Evolutionary conservation across 345 rosid genomes (phyloP), one percentile per base, ranked within the genome.

Genomic region (Leavenworthia alabamica): DNA sequence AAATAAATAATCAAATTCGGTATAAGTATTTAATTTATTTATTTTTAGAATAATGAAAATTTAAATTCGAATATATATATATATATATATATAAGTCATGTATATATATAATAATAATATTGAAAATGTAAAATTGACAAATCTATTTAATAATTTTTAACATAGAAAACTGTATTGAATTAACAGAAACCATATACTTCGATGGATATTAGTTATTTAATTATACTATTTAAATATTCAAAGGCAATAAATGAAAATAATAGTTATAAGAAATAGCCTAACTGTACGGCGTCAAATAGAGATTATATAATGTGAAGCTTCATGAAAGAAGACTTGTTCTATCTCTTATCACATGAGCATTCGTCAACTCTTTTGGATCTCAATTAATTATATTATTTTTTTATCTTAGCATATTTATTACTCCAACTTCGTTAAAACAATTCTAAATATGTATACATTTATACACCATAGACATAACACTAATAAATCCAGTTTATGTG

Each of bases 231-330:
- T n/a, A 22, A 71, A 50, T 64, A 35, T 56, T 8, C 24, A 57
- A 54, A 41, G 33, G 70, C 40, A 65, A 52, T 47, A 56, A 74
- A 60, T 54, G 70, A 63, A 42, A 42, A 2, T n/a, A 19, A 46
- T 42, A 23, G 0, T 20, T 23, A 51, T 50, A 45, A 65, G 51
- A 75, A 41, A 62, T 46, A 62, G 52, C 70, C 82, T 77, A 65
- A 67, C 73, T 57, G 67, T 70, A 65, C 83, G 82, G 89, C 73
- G 69, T 56, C 61, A 58, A 71, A 43, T 43, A 58, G 66, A 64
- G 71, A 56, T 53, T 61, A 50, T 56, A 27, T 44, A 63, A 37
- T 44, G 66, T 71, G 75, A 61, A 80, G 88, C 76, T 82, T 80
- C 84, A 72, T 80, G 61, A 33, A 33, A 64, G 62, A 64, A 58